These are phyloP conservation scores for Thelephora ganbajun DNA, from an alignment of 768 basidiomycete genomes.

Conservation along the genomic window DNA sequence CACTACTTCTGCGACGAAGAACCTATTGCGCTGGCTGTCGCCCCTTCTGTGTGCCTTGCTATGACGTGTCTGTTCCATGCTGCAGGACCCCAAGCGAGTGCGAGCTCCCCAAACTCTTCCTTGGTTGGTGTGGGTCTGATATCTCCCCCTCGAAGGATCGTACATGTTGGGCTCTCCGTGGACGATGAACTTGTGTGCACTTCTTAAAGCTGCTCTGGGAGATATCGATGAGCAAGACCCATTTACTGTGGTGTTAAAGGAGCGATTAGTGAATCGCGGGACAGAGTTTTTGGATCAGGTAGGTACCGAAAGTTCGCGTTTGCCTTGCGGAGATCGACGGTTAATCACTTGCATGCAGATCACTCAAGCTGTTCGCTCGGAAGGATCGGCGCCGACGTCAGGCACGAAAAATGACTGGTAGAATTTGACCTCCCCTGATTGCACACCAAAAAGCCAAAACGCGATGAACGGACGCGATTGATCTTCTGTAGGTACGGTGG, in stretches of 20 bases:
- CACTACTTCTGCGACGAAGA: slow-evolving; percentile 33
- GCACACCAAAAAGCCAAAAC: too few relatives aligned
- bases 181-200: slow-evolving; percentile 29
- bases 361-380: too few relatives aligned
- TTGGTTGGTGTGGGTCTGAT: neutral
- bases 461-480: too few relatives aligned
- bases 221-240: neutral
- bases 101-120: neutral
- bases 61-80: slow-evolving; percentile 23
- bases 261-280: neutral
- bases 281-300: neutral
- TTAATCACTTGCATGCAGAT: too few relatives aligned
- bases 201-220: slow-evolving; percentile 14
- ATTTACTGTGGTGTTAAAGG: neutral
- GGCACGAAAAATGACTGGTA: too few relatives aligned
- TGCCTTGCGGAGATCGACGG: too few relatives aligned
- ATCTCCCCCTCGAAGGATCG: slow-evolving; percentile 2
- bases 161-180: slow-evolving; percentile 29
- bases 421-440: too few relatives aligned
- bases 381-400: too few relatives aligned
- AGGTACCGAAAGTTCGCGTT: too few relatives aligned
- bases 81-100: slow-evolving; percentile 4
- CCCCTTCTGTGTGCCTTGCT: slow-evolving; percentile 36
- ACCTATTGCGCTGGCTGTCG: slow-evolving; percentile 33
- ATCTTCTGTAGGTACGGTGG: too few relatives aligned